Base-by-base conservation (phyloP, 257 asterid species). In the Solanum sitiens region DNA sequence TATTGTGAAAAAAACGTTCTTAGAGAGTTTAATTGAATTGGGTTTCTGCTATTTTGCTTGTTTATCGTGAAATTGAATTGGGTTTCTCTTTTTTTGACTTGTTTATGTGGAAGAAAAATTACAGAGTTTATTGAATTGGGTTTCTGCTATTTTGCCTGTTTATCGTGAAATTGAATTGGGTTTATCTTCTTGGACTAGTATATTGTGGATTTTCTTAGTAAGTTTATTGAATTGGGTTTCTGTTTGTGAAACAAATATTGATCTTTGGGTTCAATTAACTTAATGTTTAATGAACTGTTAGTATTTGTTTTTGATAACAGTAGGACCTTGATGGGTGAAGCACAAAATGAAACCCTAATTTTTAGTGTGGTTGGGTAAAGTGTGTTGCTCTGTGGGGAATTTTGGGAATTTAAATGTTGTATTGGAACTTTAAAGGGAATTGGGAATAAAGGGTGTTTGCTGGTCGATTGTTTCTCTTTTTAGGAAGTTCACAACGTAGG, bases 401-500 rank as follows among this genome's bases (percentile, higher is more conserved):
- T 82, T 53, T 32, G 45, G 5, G 42, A 61, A n/a, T 23, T 63
- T 63, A 11, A n/a, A 23, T 63, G 30, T 10, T 63, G 16, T 10
- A 47, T 47, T 45, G 68, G 16, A 85, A 32, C 65, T 72, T n/a
- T 10, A 63, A 63, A 63, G 7, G 56, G 72, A 71, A 67, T 71
- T 47, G 23, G 72, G 83, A 86, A 83, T 82, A 90, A n/a, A 75
- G 85, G 83, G 83, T 44, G 10, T 33, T 89, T 79, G 18, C 42
- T 27, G 65, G 16, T 45, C 16, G 40, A 25, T 82, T 71, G 16
- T 56, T 30, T 32, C 71, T 63, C 71, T 47, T 86, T 84, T 35
- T 63, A 97, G 99, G 91, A 91, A 97, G 93, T 91, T 93, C 98
- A 72, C 96, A 91, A 45, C 95, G 94, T 92, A 97, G 94, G 93